phyloP scores from a whole-genome alignment of 2,329 filamentous ascomycete species.

The Aspergillus eucalypticola region DNA sequence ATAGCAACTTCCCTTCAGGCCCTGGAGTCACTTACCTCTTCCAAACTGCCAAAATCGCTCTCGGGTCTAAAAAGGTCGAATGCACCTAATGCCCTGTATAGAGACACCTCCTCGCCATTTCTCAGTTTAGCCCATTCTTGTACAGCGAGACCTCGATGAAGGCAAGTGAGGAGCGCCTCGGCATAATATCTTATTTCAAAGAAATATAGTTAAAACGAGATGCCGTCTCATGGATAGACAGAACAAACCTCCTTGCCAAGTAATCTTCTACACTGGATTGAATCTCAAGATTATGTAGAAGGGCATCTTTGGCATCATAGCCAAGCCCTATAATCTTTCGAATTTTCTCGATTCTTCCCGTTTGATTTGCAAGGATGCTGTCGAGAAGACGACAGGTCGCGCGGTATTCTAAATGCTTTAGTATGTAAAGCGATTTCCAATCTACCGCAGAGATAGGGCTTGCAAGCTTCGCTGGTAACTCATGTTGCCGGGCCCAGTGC shows the following conservation, averaged over 20 bases:
- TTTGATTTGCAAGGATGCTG: constrained; percentile 68
- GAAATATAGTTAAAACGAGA: background rate
- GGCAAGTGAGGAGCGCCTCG: constrained; percentile 70
- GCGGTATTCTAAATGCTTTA: constrained; percentile 56
- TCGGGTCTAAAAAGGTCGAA: constrained; percentile 89
- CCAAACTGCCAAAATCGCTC: constrained; percentile 70
- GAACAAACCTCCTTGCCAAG: constrained; percentile 64
- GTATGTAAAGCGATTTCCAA: constrained; percentile 72
- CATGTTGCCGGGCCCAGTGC: constrained; percentile 72
- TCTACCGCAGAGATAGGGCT: constrained; percentile 58
- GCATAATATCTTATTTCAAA: constrained; percentile 67
- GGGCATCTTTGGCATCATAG: constrained; percentile 84
- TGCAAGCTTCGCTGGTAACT: constrained; percentile 58
- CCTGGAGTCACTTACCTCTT: constrained; percentile 57
- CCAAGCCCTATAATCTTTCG: constrained; percentile 71
- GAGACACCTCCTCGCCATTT: constrained; percentile 53
- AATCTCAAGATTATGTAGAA: constrained; percentile 65
- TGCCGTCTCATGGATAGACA: background rate
- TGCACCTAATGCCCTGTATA: constrained; percentile 75
- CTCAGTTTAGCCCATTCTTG: constrained; percentile 69
- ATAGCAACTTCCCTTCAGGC: background rate
- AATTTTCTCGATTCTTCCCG: constrained; percentile 68
- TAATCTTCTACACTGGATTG: constrained; percentile 67
- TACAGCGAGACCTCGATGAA: constrained; percentile 79
- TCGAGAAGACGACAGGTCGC: constrained; percentile 61